Conservation (phyloP, 345 rosid genomes). For the Corymbia maculata region DNA sequence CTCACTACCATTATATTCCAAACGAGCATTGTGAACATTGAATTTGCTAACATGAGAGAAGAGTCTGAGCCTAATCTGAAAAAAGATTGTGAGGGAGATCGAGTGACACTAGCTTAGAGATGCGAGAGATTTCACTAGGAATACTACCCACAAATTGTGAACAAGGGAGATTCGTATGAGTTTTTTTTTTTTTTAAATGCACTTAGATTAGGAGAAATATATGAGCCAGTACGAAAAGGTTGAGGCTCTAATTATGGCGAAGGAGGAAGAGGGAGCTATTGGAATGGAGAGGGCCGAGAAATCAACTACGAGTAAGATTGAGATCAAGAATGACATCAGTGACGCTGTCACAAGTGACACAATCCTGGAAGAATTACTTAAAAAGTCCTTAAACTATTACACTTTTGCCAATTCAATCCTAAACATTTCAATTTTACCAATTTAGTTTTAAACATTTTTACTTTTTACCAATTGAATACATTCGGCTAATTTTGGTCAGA, state of each 20-base stretch:
- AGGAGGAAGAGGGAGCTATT: background rate
- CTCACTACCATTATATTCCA: background rate
- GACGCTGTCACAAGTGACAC: background rate
- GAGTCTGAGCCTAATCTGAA: rapidly evolving
- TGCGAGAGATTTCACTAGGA: background rate
- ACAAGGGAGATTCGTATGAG: background rate
- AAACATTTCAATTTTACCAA: too few species aligned
- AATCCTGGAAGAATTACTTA: too few species aligned
- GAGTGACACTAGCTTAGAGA: background rate
- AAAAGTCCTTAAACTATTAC: too few species aligned
- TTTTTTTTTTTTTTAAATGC: background rate
- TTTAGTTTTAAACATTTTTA: too few species aligned
- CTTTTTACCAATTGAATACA: too few species aligned
- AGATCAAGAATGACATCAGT: background rate
- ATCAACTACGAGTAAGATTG: background rate
- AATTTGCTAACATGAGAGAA: background rate
- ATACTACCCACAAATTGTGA: background rate
- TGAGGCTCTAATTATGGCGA: background rate
- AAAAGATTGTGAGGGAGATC: background rate
- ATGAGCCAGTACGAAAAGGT: background rate
- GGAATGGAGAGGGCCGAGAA: background rate
- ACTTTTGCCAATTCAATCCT: too few species aligned
- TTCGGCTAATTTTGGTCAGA: too few species aligned
- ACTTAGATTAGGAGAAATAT: background rate
- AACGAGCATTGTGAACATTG: background rate